These are phyloP conservation scores for Hypoxylon sp. DNA, from an alignment of 2,329 filamentous ascomycete species.

Conservation along the genomic window DNA sequence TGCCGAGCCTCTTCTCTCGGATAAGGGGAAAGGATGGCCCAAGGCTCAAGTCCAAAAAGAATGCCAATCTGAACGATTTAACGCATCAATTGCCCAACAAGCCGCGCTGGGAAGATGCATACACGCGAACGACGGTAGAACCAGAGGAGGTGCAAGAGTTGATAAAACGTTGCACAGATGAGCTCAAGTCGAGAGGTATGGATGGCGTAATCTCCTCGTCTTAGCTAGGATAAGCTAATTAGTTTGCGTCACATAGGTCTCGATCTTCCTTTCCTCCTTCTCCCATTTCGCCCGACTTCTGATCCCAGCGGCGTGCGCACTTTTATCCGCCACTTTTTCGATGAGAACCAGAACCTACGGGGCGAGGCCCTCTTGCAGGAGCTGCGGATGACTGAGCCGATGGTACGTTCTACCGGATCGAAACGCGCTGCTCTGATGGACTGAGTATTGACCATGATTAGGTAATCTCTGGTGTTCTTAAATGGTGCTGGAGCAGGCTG, in stretches of 20 bases:
- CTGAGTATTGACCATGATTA: conserved; percentile 56
- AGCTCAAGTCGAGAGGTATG: conserved; percentile 95
- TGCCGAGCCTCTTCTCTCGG: conserved; percentile 73
- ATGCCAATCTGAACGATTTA: conserved; percentile 65
- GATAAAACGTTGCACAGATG: conserved; percentile 85
- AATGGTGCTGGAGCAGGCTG: conserved; percentile 98
- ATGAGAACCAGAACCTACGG: conserved; percentile 72
- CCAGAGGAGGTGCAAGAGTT: conserved; percentile 94
- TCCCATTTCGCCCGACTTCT: conserved; percentile 93
- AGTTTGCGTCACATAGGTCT: conserved; percentile 70
- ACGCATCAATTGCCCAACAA: conserved; percentile 72
- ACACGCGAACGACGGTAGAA: conserved; percentile 83
- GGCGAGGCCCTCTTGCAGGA: conserved; percentile 85
- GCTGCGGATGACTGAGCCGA: conserved; percentile 90
- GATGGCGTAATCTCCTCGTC: conserved; percentile 30
- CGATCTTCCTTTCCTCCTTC: conserved; percentile 90
- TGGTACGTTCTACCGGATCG: conserved; percentile 71
- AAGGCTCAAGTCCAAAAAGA: conserved; percentile 76
- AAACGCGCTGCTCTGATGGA: conserved; percentile 5
- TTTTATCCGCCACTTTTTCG: conserved; percentile 94
- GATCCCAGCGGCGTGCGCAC: conserved; percentile 92
- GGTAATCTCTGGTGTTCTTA: conserved; percentile 93
- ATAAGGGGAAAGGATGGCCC: conserved; percentile 82
- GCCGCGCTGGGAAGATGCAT: conserved; percentile 89
- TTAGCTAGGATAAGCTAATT: conserved; percentile 26